phyloP scores from a whole-genome alignment of 2,329 filamentous ascomycete genomes.

The Aotearoamyces nothofagi region DNA sequence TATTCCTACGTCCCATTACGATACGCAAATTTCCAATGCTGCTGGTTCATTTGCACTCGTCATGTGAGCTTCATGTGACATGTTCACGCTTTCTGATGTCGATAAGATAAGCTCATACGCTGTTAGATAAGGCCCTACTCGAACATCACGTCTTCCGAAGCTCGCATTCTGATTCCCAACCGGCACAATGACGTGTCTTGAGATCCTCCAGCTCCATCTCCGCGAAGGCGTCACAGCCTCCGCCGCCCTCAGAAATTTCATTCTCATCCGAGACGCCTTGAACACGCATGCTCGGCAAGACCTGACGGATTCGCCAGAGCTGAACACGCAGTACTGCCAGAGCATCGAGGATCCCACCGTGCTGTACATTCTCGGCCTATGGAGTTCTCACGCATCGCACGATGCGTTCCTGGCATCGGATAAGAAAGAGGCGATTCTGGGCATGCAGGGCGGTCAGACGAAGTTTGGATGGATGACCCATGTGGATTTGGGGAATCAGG shows the following conservation, averaged over 20 bases:
- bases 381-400: conserved; percentile 6
- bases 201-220: conserved; percentile 8
- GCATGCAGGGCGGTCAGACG: conserved; percentile 5
- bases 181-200: conserved; percentile 8
- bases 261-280: too few species aligned
- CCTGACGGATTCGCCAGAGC: conserved; percentile 4
- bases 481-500: conserved; percentile 2
- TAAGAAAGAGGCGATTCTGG: conserved; percentile 7
- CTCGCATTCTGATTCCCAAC: too few species aligned
- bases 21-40: too few species aligned
- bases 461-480: conserved; percentile 8
- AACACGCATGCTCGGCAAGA: conserved; percentile 5
- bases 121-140: too few species aligned
- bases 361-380: conserved; percentile 9
- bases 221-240: conserved; percentile 3
- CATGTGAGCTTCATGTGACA: too few species aligned
- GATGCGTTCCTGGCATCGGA: conserved; percentile 5
- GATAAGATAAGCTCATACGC: too few species aligned
- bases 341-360: conserved; percentile 7
- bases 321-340: conserved; percentile 8
- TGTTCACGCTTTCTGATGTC: too few species aligned
- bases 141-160: too few species aligned
- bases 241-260: too few species aligned
- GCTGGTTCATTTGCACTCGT: too few species aligned
- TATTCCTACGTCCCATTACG: too few species aligned